Base-by-base conservation (phyloP, 192 early-diverging fungal genomes). In the Backusella macrospora region DNA sequence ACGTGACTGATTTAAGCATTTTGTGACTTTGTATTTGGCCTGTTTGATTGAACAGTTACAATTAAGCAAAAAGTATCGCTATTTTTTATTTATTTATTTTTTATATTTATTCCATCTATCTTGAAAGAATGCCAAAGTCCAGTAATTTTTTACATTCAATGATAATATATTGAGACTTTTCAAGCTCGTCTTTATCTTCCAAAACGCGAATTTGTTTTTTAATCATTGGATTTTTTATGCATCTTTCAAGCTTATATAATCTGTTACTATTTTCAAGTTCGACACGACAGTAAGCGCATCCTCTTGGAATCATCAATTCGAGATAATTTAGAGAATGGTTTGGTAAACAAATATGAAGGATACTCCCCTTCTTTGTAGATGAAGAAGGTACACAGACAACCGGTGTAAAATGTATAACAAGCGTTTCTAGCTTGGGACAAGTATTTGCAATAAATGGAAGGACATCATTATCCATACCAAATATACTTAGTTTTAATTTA, bases 201-300 rank as follows among this genome's bases (percentile, higher is more conserved):
- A 4, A 12, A 4, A 59, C 26, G 21, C 21, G 9, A 10, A 59
- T 23, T 23, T 26, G 52, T 9, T 59, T 59, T n/a, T 59, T 59
- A 12, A 59, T 59, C 52, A 59, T 59, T 59, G 52, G 52, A 59
- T 59, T 59, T 12, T 59, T 26, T 59, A 59, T 59, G 26, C 52
- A 59, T 26, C 52, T 26, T 59, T 59, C 52, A 59, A 59, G 52
- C 9, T 59, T 59, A 59, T 59, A 59, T 13, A 23, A 59, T 9
- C 26, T 59, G 18, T 7, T 13, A 10, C 12, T 16, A 26, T 59
- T 26, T 59, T 59, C 52, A 59, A 59, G 52, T n/a, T 59, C 26
- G 52, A 59, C 52, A 59, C 52, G 21, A 12, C 52, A 59, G 13
- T 59, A 59, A 7, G 52, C 18, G 13, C 52, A 59, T 9, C 52